Percentiles rank a stretch among this genome's conserved stretches.
These are phyloP conservation scores for Senna siamea DNA, from an alignment of 306 rosid genomes.

Conservation along the genomic window DNA sequence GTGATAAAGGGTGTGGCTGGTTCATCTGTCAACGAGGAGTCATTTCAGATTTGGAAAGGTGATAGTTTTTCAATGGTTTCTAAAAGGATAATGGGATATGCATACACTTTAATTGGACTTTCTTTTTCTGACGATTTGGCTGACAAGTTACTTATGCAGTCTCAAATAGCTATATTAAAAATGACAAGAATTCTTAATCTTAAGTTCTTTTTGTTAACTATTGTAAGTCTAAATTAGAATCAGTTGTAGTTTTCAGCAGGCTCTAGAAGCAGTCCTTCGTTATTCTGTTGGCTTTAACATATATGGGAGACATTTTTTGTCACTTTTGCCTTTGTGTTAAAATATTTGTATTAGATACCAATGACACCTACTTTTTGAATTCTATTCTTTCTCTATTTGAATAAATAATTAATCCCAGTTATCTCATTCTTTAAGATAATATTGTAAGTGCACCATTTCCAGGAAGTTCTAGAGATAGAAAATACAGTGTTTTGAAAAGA, in stretches of 20 bases:
- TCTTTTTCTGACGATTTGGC: background rate
- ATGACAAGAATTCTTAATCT: background rate
- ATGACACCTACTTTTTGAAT: no score
- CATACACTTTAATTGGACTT: no score
- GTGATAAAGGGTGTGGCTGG: slow-evolving; percentile 79
- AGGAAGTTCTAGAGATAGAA: no score
- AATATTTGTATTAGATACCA: no score
- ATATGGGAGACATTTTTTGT: no score
- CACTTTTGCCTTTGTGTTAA: background rate
- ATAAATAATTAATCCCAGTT: no score
- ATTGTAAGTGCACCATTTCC: background rate
- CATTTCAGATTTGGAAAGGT: slow-evolving; percentile 84
- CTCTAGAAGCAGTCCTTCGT: no score
- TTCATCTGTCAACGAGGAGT: slow-evolving; percentile 71
- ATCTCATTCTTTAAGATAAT: no score
- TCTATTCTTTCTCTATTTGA: no score
- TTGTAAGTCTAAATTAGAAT: slow-evolving; percentile 28
- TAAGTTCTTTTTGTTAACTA: slow-evolving; percentile 14
- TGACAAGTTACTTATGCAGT: background rate
- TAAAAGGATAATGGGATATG: slow-evolving; percentile 17
- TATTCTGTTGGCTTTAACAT: no score
- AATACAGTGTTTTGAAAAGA: no score
- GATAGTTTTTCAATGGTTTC: slow-evolving; percentile 32
- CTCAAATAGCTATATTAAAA: background rate
- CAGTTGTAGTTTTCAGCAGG: slow-evolving; percentile 11